phyloP scores from a whole-genome alignment of 129 eudicot genomes.

The Centella asiatica region DNA sequence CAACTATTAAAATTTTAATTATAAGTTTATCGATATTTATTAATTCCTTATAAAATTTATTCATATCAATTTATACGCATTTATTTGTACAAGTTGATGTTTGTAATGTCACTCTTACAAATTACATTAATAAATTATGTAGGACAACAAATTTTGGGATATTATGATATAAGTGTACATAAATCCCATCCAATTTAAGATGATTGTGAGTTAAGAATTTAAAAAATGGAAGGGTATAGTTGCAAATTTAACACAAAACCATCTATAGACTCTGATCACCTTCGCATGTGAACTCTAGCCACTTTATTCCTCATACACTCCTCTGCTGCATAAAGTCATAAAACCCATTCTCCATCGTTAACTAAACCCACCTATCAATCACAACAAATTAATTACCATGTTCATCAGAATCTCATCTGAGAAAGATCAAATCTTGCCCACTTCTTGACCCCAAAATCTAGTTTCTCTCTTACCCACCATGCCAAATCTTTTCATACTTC shows the following conservation, averaged over 20 bases:
- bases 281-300: not conserved
- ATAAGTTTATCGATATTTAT: too few species aligned
- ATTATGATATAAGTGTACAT: too few species aligned
- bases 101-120: too few species aligned
- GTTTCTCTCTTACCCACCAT: not conserved
- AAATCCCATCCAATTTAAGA: too few species aligned
- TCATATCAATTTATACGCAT: too few species aligned
- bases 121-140: too few species aligned
- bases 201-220: too few species aligned
- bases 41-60: too few species aligned
- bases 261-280: not conserved
- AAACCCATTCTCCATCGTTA: not conserved
- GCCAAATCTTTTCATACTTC: slow-evolving; percentile 1
- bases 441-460: not conserved
- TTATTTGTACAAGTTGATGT: too few species aligned
- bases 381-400: not conserved
- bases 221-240: too few species aligned
- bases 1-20: too few species aligned
- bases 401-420: not conserved
- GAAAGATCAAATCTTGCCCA: not conserved
- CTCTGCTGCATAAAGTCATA: not conserved
- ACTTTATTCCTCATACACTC: not conserved
- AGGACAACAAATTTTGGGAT: too few species aligned
- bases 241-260: not conserved
- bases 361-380: not conserved